A percentile compares a stretch with the other conserved stretches of the same genome.
Conservation (phyloP, 2,329 filamentous ascomycete species). For the Neurospora sp. region DNA sequence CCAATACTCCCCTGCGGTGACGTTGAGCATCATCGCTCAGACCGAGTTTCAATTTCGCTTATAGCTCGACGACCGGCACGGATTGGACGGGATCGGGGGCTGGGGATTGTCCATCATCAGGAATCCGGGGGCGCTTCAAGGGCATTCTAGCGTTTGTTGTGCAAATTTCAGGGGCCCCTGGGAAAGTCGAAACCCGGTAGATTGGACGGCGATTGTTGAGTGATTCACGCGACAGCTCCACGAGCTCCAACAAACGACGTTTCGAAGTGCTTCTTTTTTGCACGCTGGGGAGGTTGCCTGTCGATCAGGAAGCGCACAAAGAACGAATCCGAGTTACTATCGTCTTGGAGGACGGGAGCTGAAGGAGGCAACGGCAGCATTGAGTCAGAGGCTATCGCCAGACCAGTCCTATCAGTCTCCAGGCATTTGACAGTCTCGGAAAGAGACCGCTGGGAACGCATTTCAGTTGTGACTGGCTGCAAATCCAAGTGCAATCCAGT, state of each 20-base stretch:
- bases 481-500: background rate
- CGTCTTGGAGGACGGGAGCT: background rate
- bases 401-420: background rate
- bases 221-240: slow-evolving; percentile 11
- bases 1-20: background rate
- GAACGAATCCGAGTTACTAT: background rate
- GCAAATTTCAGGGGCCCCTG: slow-evolving; percentile 11
- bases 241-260: background rate
- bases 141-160: slow-evolving; percentile 2
- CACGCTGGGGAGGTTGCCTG: background rate
- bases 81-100: slow-evolving; percentile 9
- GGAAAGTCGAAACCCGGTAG: slow-evolving; percentile 3
- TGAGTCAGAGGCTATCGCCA: background rate
- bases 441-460: background rate
- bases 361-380: background rate
- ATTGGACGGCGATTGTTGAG: slow-evolving; percentile 11
- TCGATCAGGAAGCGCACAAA: background rate
- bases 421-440: background rate
- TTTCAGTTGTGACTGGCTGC: background rate
- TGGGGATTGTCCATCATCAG: slow-evolving; percentile 9
- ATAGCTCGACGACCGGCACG: slow-evolving; percentile 6
- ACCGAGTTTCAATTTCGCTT: slow-evolving; percentile 17
- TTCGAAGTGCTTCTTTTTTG: slow-evolving; percentile 1
- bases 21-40: background rate
- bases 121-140: slow-evolving; percentile 14